These are phyloP conservation scores for Exophiala aquamarina DNA, from an alignment of 2,329 filamentous ascomycete species.

Conservation along the genomic window DNA sequence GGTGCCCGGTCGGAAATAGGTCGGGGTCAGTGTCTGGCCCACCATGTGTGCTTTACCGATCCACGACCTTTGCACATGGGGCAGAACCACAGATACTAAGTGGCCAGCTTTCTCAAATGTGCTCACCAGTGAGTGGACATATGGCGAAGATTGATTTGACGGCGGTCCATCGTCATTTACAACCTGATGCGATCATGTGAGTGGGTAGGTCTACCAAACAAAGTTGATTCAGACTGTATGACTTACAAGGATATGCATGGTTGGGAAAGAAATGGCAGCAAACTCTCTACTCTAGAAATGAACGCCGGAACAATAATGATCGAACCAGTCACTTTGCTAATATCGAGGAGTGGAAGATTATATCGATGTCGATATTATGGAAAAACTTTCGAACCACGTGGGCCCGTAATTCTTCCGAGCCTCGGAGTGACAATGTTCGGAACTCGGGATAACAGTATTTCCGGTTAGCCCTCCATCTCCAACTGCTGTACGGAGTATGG, in stretches of 20 bases:
- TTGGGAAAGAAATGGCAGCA: conserved; percentile 6
- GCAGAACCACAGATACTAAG: conserved; percentile 86
- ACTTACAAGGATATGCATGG: conserved; percentile 55
- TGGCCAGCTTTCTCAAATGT: conserved; percentile 73
- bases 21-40: conserved; percentile 78
- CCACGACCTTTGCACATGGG: conserved; percentile 91
- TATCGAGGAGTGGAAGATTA: neutral
- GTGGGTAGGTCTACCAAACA: too few species aligned
- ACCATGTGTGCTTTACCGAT: conserved; percentile 98
- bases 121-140: conserved; percentile 72
- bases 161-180: conserved; percentile 79
- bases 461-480: too few species aligned
- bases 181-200: conserved; percentile 34
- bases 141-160: conserved; percentile 74
- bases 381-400: neutral
- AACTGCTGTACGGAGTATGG: too few species aligned
- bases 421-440: too few species aligned
- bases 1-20: conserved; percentile 73
- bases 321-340: neutral
- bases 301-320: neutral
- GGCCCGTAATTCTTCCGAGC: neutral
- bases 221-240: too few species aligned
- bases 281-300: conserved; percentile 1
- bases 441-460: too few species aligned
- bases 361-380: neutral